Base-by-base conservation (phyloP, 805 yeast species). In the Torulaspora delbrueckii region DNA sequence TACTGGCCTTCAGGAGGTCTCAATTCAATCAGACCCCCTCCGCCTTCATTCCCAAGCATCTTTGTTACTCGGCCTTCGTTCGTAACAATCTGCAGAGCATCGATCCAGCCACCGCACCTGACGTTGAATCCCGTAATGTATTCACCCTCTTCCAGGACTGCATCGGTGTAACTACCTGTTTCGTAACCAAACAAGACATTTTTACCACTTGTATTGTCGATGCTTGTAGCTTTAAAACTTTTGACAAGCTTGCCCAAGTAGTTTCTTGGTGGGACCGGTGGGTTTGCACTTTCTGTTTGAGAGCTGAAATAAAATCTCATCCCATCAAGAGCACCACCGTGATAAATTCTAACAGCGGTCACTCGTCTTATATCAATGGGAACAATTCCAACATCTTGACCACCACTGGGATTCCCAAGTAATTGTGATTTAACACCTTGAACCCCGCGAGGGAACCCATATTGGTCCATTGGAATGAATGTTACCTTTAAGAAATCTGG, bases 41-140 rank as follows among this genome's bases (percentile, higher is more conserved):
- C 97, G 6, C 73, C 72, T 1, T 68, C 60, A 40, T 85, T 85
- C 10, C 97, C 97, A 53, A 70, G 76, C 73, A 78, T 66, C 1
- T 72, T 73, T 32, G 84, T 76, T 1, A 69, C 56, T 49, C 81
- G 70, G 1, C 84, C 84, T 3, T 60, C 59, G 46, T 68, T 70
- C 2, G 95, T 85, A 14, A 80, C 71, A 27, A 93, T 68, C 59
- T 86, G 93, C 18, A 87, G 69, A 1, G 84, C 96, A 70, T 93
- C 98, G 4, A 93, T 71, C 97, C 98, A 93, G 1, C 74, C 80
- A 8, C 98, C 98, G 34, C 79, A 72, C 52, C 95, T 73, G 37
- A 88, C 67, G 35, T 75, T 72, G 44, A 90, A 68, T 22, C 82
- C 84, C 3, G 71, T 62, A 6, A 91, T 68, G 8, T 53, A 47